phyloP scores from a whole-genome alignment of 495 filamentous ascomycete species.

The Penicillium chermesinum region DNA sequence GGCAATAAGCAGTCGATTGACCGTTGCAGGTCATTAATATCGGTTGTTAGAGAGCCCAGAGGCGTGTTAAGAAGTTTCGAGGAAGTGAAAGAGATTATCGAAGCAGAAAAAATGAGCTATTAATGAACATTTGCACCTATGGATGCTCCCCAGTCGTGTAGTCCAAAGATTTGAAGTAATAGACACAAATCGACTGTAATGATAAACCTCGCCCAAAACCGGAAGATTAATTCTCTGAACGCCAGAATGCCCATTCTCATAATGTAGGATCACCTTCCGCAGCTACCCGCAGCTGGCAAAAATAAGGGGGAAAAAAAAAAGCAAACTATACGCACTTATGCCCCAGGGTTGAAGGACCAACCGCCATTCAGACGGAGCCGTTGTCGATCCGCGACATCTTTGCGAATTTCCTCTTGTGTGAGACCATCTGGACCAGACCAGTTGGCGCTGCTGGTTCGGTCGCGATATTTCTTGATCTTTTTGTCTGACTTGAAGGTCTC shows the following conservation, averaged over 20 bases:
- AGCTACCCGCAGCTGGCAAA: constrained; percentile 6
- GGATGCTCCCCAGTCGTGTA: constrained; percentile 15
- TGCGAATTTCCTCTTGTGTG: constrained; percentile 80
- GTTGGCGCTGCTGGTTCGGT: constrained; percentile 86
- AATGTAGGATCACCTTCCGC: not conserved
- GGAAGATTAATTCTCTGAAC: constrained; percentile 4
- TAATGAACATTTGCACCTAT: constrained; percentile 12
- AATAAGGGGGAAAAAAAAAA: no score
- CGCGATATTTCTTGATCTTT: constrained; percentile 76
- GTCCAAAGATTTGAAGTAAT: constrained; percentile 7
- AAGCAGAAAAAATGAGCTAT: not conserved
- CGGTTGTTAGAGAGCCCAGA: constrained; percentile 1
- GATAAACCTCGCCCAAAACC: constrained; percentile 15
- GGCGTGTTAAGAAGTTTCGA: not conserved
- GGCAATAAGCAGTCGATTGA: not conserved
- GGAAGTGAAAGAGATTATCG: not conserved
- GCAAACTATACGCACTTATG: no score
- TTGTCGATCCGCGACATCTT: constrained; percentile 75
- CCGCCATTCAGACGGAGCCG: constrained; percentile 76
- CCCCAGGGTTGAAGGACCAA: constrained; percentile 62
- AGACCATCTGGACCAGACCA: constrained; percentile 82
- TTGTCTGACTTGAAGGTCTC: constrained; percentile 86
- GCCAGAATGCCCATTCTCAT: constrained; percentile 3
- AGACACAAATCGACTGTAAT: constrained; percentile 3
- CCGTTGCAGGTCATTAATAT: constrained; percentile 1